These are phyloP conservation scores for Trichosporon faecale DNA, from an alignment of 1,284 basidiomycete genomes.

Conservation along the genomic window DNA sequence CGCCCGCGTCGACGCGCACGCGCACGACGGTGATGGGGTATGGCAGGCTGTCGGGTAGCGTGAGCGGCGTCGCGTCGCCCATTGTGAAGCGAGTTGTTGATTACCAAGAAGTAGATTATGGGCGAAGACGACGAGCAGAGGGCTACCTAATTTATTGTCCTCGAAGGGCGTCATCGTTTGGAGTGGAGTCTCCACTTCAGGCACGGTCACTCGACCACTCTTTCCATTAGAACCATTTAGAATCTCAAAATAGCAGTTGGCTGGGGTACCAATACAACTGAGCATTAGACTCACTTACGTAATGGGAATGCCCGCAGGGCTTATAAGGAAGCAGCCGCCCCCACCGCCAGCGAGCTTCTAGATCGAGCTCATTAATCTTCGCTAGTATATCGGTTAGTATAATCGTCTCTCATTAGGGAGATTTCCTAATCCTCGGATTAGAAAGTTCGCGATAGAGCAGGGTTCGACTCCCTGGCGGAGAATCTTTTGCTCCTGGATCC, in stretches of 20 bases:
- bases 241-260: background rate
- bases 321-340: background rate
- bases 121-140: background rate
- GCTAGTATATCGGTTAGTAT: conserved; percentile 12
- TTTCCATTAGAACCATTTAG: background rate
- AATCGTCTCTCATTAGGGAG: conserved; percentile 8
- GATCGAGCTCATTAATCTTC: background rate
- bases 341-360: background rate
- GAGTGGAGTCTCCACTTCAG: conserved; percentile 1
- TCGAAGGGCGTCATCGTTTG: background rate
- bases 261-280: no score
- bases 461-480: conserved; percentile 11
- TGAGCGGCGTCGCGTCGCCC: conserved; percentile 44
- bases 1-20: conserved; percentile 57
- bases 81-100: conserved; percentile 12
- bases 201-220: background rate
- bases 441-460: conserved; percentile 9
- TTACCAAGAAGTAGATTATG: background rate
- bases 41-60: conserved; percentile 65
- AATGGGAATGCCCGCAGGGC: no score
- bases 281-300: no score
- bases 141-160: background rate
- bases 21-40: conserved; percentile 74
- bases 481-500: background rate
- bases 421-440: background rate